Conservation (phyloP, 2,329 filamentous ascomycete species). For the Parasarocladium wereldwijsianum region DNA sequence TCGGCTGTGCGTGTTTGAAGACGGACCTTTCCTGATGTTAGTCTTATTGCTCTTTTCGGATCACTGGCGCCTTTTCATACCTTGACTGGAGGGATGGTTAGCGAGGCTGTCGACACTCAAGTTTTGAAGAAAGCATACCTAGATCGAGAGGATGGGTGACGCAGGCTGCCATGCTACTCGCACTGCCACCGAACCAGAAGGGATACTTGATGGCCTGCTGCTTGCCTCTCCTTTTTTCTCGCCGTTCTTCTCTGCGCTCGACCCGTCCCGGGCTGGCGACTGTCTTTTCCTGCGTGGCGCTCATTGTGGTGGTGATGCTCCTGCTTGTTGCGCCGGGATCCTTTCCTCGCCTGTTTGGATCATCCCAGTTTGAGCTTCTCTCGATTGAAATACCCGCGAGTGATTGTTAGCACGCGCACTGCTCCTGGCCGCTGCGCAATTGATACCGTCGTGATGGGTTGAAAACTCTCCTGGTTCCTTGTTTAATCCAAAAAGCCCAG, state of each 20-base stretch:
- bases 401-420: too few relatives aligned
- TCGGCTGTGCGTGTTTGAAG: conserved; percentile 70
- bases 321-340: too few relatives aligned
- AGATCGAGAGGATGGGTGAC: conserved; percentile 91
- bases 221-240: conserved; percentile 26
- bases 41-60: not conserved
- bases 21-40: conserved; percentile 46
- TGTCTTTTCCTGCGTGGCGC: not conserved
- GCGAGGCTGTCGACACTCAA: too few relatives aligned
- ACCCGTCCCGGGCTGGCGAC: conserved; percentile 7
- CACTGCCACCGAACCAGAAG: conserved; percentile 95
- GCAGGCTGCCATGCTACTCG: conserved; percentile 78
- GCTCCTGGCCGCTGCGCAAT: too few relatives aligned
- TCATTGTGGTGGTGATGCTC: too few relatives aligned
- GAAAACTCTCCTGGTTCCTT: too few relatives aligned
- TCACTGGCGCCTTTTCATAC: too few relatives aligned
- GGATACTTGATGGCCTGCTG: conserved; percentile 43
- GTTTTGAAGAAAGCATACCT: conserved; percentile 38
- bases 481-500: too few relatives aligned
- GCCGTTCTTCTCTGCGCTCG: conserved; percentile 9
- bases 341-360: too few relatives aligned
- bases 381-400: too few relatives aligned
- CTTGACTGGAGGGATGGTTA: conserved; percentile 30
- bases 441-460: too few relatives aligned
- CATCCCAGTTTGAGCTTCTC: too few relatives aligned